These are phyloP conservation scores for Ustilago shanxiensis DNA, from an alignment of 1,284 basidiomycete species.

Conservation along the genomic window DNA sequence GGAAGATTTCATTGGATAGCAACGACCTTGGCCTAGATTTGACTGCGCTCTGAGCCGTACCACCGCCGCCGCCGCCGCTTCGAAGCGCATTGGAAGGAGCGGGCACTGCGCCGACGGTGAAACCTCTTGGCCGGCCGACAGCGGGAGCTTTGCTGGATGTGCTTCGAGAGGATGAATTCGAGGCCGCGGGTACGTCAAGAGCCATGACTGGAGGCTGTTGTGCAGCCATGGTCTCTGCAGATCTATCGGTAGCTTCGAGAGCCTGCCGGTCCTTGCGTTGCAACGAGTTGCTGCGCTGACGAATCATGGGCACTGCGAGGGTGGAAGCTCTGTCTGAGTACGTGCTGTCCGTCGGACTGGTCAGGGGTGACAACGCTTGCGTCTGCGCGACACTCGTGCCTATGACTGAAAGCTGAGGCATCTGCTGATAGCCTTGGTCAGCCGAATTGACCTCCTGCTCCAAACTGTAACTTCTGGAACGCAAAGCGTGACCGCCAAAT, in stretches of 20 bases:
- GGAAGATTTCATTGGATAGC: conserved; percentile 56
- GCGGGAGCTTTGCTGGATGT: conserved; percentile 5
- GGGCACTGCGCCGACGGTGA: conserved; percentile 62
- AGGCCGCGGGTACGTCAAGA: conserved; percentile 1
- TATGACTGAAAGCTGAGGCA: neutral
- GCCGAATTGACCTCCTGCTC: conserved; percentile 33
- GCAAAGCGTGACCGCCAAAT: conserved; percentile 10
- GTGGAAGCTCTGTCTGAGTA: conserved; percentile 12
- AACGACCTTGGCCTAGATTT: conserved; percentile 54
- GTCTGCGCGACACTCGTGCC: neutral
- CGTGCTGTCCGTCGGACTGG: neutral
- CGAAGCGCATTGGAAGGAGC: conserved; percentile 12
- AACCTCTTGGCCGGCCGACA: conserved; percentile 55
- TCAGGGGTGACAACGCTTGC: neutral
- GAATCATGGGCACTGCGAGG: conserved; percentile 29
- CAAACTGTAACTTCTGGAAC: conserved; percentile 35
- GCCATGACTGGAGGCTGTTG: neutral
- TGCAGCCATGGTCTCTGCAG: neutral
- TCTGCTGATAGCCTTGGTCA: conserved; percentile 10
- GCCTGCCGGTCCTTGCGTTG: conserved; percentile 26
- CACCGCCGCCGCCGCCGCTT: conserved; percentile 13
- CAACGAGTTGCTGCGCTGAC: conserved; percentile 37
- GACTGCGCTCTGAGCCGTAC: conserved; percentile 8
- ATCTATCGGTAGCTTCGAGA: conserved; percentile 7
- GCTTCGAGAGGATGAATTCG: conserved; percentile 7